Base-by-base conservation (phyloP, 2,329 filamentous ascomycete genomes). In the Colletotrichum tofieldiae region DNA sequence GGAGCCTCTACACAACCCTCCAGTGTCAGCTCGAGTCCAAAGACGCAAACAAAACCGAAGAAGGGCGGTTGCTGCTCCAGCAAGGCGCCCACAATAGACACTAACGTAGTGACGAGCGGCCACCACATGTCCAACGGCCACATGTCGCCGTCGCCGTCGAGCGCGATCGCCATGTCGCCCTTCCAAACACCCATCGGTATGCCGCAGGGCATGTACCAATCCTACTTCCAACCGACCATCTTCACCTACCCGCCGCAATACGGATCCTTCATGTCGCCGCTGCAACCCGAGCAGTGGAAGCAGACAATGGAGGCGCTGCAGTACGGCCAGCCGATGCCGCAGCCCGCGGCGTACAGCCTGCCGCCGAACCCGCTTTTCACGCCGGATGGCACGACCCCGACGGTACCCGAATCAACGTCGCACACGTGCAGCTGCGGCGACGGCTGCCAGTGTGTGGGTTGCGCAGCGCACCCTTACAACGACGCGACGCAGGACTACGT, bases 401-500 rank as follows among this genome's bases (percentile, higher is more conserved):
- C 75, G 49, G 78, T 78, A 80, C 75, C 67, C 37, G 67, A 65
- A 26, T 60, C 59, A 16, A 84, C 80, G 26, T 82, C 78, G 65
- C 82, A 83, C 56, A 83, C 80, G 65, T 94, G 92, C 76, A 84
- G 85, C 59, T 94, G 92, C 77, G 92, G 92, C 26, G 88, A 91
- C 65, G 84, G 84, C 37, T 94, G 92, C 75, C 87, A 91, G 75
- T 94, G 92, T 77, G 83, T 93, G 45, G 92, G 91, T 14, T 94
- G 92, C 77, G 86, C 90, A 6, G 89, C 89, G 2, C 91, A 93
- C 78, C 90, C 92, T 16, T 92, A 91, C 77, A 93, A 93, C 75
- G 85, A 89, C 9, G 88, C 90, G 29, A 93, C 89, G 62, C 87
- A 84, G 73, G 84, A 83, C 61, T 86, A 85, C 70, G 84, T 91